A percentile compares a stretch with the other conserved stretches of the same genome.
Conservation (phyloP, 768 basidiomycete species). For the Podaxis rugospora region DNA sequence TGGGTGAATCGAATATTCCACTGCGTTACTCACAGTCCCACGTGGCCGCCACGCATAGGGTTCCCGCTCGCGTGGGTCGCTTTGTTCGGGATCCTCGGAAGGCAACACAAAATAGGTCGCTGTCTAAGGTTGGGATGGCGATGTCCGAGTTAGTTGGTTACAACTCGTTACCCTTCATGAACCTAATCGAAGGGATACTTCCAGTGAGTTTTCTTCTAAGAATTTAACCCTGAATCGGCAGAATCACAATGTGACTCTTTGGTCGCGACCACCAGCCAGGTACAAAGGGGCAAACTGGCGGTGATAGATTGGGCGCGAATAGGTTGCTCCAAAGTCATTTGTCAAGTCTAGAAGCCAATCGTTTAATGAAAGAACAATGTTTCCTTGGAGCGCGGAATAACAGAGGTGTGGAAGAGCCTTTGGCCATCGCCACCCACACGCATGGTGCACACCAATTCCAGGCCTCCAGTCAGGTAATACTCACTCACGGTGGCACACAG, state of each 20-base stretch:
- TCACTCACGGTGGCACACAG: background rate
- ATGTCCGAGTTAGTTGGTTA: conserved; percentile 6
- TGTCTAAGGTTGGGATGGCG: conserved; percentile 10
- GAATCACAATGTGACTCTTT: background rate
- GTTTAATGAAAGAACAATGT: conserved; percentile 14
- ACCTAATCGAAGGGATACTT: background rate
- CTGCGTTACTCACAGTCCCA: conserved; percentile 18
- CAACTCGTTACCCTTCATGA: background rate
- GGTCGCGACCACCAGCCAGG: background rate
- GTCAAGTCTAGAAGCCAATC: background rate
- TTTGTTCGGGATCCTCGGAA: conserved; percentile 18
- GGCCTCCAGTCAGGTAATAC: background rate
- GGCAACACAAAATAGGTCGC: conserved; percentile 13
- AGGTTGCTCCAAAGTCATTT: background rate
- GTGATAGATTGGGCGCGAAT: background rate
- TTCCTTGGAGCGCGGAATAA: conserved; percentile 17
- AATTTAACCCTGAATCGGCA: background rate
- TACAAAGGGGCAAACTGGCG: background rate
- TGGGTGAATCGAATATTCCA: background rate
- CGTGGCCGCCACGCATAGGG: conserved; percentile 33
- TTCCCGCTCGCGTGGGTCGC: conserved; percentile 16
- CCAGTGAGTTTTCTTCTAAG: background rate
- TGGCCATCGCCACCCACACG: background rate
- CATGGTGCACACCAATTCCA: background rate
- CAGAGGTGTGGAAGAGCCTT: conserved; percentile 4